phyloP scores from a whole-genome alignment of 768 basidiomycete genomes.

The Dendrothele bispora region DNA sequence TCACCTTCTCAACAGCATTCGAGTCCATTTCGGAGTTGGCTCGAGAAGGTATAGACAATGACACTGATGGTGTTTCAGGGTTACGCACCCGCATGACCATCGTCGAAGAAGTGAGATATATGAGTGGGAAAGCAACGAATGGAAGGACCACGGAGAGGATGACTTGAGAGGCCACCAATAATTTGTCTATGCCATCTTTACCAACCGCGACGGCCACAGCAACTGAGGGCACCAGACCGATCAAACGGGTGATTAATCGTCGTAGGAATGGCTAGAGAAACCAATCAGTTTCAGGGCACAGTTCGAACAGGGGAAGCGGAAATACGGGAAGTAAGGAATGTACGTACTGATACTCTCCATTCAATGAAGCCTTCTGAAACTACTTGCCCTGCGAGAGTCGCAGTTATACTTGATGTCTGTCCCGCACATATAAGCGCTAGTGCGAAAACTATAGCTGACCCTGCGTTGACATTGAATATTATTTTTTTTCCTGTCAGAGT shows the following conservation, averaged over 20 bases:
- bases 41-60: too few relatives aligned
- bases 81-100: constrained; percentile 62
- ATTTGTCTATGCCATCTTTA: constrained; percentile 56
- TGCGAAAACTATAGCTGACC: constrained; percentile 70
- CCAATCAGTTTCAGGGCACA: background rate
- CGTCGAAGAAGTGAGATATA: constrained; percentile 64
- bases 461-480: constrained; percentile 29
- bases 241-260: constrained; percentile 65
- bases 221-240: constrained; percentile 71
- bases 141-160: constrained; percentile 72
- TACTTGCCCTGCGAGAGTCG: constrained; percentile 77
- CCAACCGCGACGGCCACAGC: constrained; percentile 71
- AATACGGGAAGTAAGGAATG: background rate
- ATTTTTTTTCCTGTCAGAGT: constrained; percentile 1
- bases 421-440: constrained; percentile 74
- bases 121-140: constrained; percentile 70
- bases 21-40: too few relatives aligned
- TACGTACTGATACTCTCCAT: constrained; percentile 61
- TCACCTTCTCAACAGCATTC: too few relatives aligned
- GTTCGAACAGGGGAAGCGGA: too few relatives aligned
- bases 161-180: constrained; percentile 80
- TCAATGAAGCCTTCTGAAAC: constrained; percentile 80
- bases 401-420: constrained; percentile 76
- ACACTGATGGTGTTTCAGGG: constrained; percentile 22
- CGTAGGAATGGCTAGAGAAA: constrained; percentile 52